Percentiles rank a stretch among this genome's conserved stretches.
Conservation (phyloP, 176 grass and related monocot species). For the Pharus latifolius region DNA sequence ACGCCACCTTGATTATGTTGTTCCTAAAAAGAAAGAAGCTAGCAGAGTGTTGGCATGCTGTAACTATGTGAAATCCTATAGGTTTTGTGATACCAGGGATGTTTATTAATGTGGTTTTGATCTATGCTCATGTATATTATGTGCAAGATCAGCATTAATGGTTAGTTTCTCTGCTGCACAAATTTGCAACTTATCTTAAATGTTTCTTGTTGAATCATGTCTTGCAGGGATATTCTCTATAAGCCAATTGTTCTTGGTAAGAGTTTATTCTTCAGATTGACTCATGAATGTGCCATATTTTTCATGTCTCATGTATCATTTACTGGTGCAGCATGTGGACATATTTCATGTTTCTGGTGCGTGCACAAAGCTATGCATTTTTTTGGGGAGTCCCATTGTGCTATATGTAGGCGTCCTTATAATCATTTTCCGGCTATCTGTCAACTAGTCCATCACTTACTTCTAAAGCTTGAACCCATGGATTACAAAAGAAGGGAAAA, state of each 20-base stretch:
- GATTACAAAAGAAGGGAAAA: conserved; percentile 74
- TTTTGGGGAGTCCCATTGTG: conserved; percentile 39
- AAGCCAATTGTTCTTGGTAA: conserved; percentile 92
- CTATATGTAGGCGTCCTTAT: conserved; percentile 69
- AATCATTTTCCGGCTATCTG: conserved; percentile 82
- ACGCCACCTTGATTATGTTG: too few relatives aligned
- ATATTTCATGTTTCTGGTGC: conserved; percentile 92
- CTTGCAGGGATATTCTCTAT: conserved; percentile 80
- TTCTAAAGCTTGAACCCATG: conserved; percentile 68
- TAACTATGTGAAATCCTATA: too few relatives aligned
- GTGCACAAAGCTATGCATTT: conserved; percentile 53
- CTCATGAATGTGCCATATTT: background rate
- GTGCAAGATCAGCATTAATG: background rate
- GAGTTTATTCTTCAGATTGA: conserved; percentile 2
- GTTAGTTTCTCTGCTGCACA: background rate
- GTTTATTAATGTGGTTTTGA: too few relatives aligned
- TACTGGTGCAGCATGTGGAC: conserved; percentile 73
- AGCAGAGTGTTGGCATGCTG: too few relatives aligned
- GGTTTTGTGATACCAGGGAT: too few relatives aligned
- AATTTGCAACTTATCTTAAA: background rate
- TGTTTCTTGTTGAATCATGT: background rate
- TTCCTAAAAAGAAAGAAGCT: too few relatives aligned
- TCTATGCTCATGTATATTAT: too few relatives aligned
- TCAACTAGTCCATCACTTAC: conserved; percentile 67
- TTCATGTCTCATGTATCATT: conserved; percentile 8